phyloP scores from a whole-genome alignment of 192 early-diverging fungal species.

The Coemansia sp. region DNA sequence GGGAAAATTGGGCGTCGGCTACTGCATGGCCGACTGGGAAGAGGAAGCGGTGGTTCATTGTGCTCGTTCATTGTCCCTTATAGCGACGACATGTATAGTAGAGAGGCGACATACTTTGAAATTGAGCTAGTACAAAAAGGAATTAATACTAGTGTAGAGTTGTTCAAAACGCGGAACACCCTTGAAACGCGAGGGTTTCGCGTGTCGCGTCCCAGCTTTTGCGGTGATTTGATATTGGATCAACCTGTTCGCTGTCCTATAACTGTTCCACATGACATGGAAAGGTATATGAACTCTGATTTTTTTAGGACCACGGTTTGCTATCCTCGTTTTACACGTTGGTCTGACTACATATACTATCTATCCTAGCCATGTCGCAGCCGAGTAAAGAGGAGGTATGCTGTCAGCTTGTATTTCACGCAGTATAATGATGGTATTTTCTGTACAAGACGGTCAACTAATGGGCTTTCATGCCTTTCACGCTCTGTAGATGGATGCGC shows the following conservation, averaged over 20 bases:
- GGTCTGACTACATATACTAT: background rate
- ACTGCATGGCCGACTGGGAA: background rate
- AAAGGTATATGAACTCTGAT: background rate
- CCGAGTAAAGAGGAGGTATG: conserved; percentile 3
- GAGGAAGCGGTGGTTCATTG: background rate
- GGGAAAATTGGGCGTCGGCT: background rate
- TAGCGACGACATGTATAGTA: conserved; percentile 1
- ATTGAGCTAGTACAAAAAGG: background rate
- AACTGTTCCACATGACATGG: background rate
- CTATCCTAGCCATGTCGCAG: background rate
- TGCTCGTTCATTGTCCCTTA: background rate
- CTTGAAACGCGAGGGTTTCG: background rate
- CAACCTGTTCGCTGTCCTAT: background rate
- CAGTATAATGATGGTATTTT: background rate
- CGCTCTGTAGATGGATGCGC: conserved; percentile 26
- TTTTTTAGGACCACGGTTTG: background rate
- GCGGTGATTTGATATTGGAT: background rate
- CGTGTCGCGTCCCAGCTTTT: background rate
- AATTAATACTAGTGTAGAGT: background rate
- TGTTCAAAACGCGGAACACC: background rate
- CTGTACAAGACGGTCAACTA: background rate
- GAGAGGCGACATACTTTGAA: background rate
- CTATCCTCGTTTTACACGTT: no score
- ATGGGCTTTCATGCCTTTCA: background rate
- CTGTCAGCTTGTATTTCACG: background rate